These are phyloP conservation scores for Ceratobasidium sp. DNA, from an alignment of 1,284 basidiomycete genomes.

Conservation along the genomic window DNA sequence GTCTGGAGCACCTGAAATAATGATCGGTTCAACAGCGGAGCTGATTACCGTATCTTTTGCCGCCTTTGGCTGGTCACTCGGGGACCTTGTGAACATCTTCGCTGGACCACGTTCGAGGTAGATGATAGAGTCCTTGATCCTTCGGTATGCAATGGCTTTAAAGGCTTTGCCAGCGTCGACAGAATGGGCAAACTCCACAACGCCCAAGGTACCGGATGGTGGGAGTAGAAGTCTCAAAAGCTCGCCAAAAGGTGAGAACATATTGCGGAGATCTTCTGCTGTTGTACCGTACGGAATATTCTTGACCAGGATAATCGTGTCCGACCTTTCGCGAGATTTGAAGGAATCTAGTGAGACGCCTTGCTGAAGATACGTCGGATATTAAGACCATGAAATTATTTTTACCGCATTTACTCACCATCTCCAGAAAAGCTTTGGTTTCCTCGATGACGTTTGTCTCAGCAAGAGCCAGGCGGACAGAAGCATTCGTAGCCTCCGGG, in stretches of 20 bases:
- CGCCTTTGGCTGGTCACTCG: neutral
- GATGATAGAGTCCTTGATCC: conserved; percentile 88
- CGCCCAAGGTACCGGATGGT: conserved; percentile 92
- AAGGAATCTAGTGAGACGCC: conserved; percentile 62
- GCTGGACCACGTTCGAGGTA: conserved; percentile 94
- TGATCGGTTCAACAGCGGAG: conserved; percentile 59
- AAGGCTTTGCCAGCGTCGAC: conserved; percentile 82
- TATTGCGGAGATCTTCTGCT: conserved; percentile 73
- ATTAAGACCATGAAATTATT: conserved; percentile 29
- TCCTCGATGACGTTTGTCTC: conserved; percentile 97
- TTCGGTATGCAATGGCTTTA: conserved; percentile 84
- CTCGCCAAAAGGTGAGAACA: conserved; percentile 84
- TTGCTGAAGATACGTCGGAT: conserved; percentile 51
- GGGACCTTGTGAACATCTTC: conserved; percentile 72
- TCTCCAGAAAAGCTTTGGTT: conserved; percentile 88
- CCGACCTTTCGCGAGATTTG: conserved; percentile 64
- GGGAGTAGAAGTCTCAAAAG: conserved; percentile 86
- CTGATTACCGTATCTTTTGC: conserved; percentile 46
- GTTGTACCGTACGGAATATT: conserved; percentile 96
- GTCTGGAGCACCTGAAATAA: conserved; percentile 53
- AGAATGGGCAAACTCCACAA: conserved; percentile 84
- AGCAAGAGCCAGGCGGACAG: conserved; percentile 94
- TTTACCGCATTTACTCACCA: conserved; percentile 60
- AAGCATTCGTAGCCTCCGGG: conserved; percentile 69
- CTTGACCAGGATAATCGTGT: conserved; percentile 92